A percentile compares a stretch with the other conserved stretches of the same genome.
These are phyloP conservation scores for Ammopiptanthus mongolicus DNA, from an alignment of 306 rosid species.

Conservation along the genomic window DNA sequence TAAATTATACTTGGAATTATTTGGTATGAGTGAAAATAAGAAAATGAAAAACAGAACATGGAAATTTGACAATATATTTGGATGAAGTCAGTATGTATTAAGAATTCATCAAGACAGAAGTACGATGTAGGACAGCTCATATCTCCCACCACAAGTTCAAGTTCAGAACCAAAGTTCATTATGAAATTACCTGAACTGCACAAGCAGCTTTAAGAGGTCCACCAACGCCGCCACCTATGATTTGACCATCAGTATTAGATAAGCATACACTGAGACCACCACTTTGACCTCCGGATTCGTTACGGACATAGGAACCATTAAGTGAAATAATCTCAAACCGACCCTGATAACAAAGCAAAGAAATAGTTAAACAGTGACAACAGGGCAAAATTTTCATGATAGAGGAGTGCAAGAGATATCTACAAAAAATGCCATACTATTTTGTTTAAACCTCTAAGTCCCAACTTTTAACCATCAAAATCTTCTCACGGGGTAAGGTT, in stretches of 20 bases:
- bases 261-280: conserved; percentile 95
- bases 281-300: conserved; percentile 58
- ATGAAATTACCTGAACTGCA: conserved; percentile 84
- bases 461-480: background rate
- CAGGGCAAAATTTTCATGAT: background rate
- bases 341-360: conserved; percentile 55
- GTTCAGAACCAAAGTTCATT: background rate
- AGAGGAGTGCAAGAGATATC: background rate
- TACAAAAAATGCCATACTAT: background rate
- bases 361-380: conserved; percentile 9
- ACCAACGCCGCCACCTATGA: conserved; percentile 95
- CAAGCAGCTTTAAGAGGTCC: conserved; percentile 91
- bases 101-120: background rate
- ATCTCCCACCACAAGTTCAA: conserved; percentile 1
- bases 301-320: conserved; percentile 87
- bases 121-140: background rate
- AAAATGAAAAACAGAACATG: background rate
- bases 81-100: background rate
- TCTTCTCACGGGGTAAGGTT: background rate
- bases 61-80: conserved; percentile 4
- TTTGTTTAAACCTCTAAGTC: background rate
- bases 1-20: background rate
- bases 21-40: background rate
- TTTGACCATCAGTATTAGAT: conserved; percentile 78
- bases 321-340: conserved; percentile 88